phyloP scores from a whole-genome alignment of 176 grass and related monocot genomes.

The Bothriochloa decipiens region DNA sequence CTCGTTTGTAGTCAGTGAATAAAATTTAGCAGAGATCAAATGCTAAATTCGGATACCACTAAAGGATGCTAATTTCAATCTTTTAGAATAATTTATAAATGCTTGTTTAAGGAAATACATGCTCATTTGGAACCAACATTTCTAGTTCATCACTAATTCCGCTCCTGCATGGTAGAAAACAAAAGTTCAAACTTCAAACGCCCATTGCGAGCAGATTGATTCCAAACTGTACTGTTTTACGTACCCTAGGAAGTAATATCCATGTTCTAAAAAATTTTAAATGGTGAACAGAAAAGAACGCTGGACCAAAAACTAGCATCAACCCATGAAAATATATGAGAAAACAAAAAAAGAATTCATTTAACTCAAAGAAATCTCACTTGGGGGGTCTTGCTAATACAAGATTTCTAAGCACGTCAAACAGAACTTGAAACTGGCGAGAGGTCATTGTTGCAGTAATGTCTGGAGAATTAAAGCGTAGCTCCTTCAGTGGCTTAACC shows the following conservation, averaged over 20 bases:
- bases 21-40: background rate
- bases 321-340: conserved; percentile 13
- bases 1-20: background rate
- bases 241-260: conserved; percentile 8
- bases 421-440: conserved; percentile 98
- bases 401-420: conserved; percentile 97
- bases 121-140: conserved; percentile 17
- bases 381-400: conserved; percentile 86
- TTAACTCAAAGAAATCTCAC: conserved; percentile 58
- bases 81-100: conserved; percentile 6
- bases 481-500: conserved; percentile 96
- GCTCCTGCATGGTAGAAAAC: background rate
- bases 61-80: background rate
- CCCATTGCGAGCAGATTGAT: background rate
- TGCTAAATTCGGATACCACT: background rate
- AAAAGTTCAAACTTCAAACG: conserved; percentile 3
- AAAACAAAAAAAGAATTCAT: background rate
- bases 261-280: conserved; percentile 6
- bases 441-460: conserved; percentile 99
- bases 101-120: background rate
- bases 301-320: background rate
- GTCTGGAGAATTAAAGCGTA: conserved; percentile 92
- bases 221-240: background rate
- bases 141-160: conserved; percentile 16
- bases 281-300: background rate